Evolutionary conservation across 495 filamentous ascomycete species (phyloP).

Genomic region (Ascodesmis nigricans): DNA sequence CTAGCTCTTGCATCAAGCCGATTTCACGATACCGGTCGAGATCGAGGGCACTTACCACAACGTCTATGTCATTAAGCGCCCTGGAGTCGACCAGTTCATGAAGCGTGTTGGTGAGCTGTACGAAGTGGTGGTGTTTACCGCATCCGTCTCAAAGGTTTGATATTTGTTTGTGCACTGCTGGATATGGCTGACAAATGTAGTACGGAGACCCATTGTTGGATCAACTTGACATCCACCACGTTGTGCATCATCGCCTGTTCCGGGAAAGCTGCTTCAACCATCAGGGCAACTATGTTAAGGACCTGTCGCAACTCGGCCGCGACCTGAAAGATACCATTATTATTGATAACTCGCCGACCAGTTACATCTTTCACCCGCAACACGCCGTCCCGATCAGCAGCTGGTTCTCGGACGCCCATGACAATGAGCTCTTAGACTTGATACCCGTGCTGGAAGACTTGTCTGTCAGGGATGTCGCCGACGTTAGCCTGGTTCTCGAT

Average conservation of each 20-base stretch:
- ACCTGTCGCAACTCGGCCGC: conserved; percentile 87
- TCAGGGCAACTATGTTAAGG: conserved; percentile 98
- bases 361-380: conserved; percentile 98
- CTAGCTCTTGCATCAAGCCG: conserved; percentile 89
- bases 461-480: conserved; percentile 61
- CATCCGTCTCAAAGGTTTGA: conserved; percentile 88
- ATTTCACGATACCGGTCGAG: conserved; percentile 97
- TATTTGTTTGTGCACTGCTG: background rate
- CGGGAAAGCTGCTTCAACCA: conserved; percentile 98
- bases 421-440: conserved; percentile 94
- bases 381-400: conserved; percentile 98
- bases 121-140: conserved; percentile 96
- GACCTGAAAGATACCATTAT: conserved; percentile 97
- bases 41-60: conserved; percentile 99
- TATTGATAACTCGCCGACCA: conserved; percentile 98
- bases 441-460: conserved; percentile 98
- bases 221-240: conserved; percentile 90
- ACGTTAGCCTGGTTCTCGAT: conserved; percentile 95
- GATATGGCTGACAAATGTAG: conserved; percentile 25
- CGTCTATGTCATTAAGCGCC: conserved; percentile 96
- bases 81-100: conserved; percentile 96
- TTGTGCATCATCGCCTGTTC: conserved; percentile 91
- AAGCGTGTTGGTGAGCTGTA: conserved; percentile 95
- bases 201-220: conserved; percentile 93
- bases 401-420: conserved; percentile 99